phyloP scores from a whole-genome alignment of 2,329 filamentous ascomycete species.

The Aureobasidium lini region DNA sequence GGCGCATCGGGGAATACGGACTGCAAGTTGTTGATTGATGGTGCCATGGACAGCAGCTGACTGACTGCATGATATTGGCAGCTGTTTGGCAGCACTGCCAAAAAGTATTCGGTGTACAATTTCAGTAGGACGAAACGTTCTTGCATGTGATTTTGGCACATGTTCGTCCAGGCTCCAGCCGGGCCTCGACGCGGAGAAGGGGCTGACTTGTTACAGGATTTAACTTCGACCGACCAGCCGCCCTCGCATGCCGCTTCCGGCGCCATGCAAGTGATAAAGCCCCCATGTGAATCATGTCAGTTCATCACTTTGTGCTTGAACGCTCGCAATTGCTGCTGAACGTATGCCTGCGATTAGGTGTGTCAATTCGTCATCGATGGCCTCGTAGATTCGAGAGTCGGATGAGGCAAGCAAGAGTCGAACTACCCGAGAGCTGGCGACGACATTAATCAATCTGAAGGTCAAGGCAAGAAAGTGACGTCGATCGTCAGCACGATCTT shows the following conservation, averaged over 20 bases:
- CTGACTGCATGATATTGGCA: neutral
- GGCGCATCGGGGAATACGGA: neutral
- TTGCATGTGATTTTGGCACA: slow-evolving; percentile 12
- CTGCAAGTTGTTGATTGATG: neutral
- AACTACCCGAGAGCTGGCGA: neutral
- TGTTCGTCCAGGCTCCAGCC: slow-evolving; percentile 2
- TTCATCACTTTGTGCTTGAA: neutral
- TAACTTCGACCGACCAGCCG: slow-evolving; percentile 11
- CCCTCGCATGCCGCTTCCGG: slow-evolving; percentile 7
- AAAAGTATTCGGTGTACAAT: neutral
- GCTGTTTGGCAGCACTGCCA: neutral
- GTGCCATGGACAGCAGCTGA: slow-evolving; percentile 1
- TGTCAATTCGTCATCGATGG: neutral
- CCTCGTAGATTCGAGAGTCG: neutral
- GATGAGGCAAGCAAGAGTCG: neutral
- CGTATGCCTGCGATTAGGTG: neutral
- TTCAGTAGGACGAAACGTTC: slow-evolving; percentile 1
- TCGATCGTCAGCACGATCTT: slow-evolving; percentile 13
- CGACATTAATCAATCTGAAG: slow-evolving; percentile 10
- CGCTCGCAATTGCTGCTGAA: neutral
- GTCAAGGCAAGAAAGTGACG: slow-evolving; percentile 6
- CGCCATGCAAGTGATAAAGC: slow-evolving; percentile 10
- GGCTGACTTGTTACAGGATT: neutral
- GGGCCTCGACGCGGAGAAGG: slow-evolving; percentile 11
- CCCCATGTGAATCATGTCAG: slow-evolving; percentile 5